phyloP scores from a whole-genome alignment of 441 rosid genomes.

The Raphanus hybrid region DNA sequence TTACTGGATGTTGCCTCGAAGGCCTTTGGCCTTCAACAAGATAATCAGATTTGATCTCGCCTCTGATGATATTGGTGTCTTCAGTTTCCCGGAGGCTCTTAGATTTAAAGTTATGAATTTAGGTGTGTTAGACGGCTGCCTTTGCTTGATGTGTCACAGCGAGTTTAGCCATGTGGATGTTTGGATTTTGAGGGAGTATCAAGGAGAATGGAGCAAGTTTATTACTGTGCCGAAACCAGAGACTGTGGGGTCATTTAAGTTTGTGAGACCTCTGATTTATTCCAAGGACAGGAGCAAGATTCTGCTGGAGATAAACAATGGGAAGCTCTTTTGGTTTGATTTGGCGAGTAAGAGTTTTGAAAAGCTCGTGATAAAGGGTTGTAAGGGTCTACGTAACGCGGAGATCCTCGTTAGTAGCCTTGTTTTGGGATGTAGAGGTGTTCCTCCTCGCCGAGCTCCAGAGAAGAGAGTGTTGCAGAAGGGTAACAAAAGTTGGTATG shows the following conservation, averaged over 20 bases:
- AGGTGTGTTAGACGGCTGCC: neutral
- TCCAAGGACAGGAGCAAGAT: neutral
- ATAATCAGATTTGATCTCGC: neutral
- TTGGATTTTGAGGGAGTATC: neutral
- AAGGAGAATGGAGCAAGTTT: neutral
- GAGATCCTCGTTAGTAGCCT: neutral
- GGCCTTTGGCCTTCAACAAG: neutral
- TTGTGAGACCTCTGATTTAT: neutral
- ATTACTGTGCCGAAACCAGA: neutral
- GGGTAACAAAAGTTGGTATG: neutral
- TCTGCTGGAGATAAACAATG: neutral
- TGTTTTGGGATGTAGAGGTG: conserved; percentile 1
- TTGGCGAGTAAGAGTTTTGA: neutral
- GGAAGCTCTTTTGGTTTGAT: neutral
- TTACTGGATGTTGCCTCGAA: neutral
- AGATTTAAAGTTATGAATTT: neutral
- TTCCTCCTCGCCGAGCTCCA: neutral
- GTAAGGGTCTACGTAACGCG: neutral
- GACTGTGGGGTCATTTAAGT: neutral
- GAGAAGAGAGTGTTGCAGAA: neutral
- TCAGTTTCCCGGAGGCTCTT: neutral
- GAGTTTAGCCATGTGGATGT: neutral
- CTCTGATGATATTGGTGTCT: neutral
- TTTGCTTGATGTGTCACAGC: neutral
- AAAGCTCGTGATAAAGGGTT: neutral